phyloP scores from a whole-genome alignment of 225 moss, liverwort and hornwort species.

The Physcomitrium patens region DNA sequence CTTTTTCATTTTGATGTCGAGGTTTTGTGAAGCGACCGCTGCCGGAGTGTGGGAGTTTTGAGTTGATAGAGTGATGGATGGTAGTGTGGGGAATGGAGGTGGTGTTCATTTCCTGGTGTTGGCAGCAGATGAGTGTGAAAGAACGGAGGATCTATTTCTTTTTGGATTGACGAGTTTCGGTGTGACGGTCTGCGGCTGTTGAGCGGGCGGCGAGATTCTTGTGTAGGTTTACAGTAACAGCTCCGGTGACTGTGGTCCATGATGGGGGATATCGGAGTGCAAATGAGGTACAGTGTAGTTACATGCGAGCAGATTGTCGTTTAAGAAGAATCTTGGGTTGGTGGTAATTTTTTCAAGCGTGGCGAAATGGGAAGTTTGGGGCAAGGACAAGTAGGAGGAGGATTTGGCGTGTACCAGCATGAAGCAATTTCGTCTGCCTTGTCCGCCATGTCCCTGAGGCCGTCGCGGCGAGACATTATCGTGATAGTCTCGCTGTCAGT shows the following conservation, averaged over 20 bases:
- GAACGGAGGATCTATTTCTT: constrained; percentile 6
- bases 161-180: neutral
- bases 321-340: constrained; percentile 20
- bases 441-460: constrained; percentile 72
- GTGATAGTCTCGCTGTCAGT: constrained; percentile 55
- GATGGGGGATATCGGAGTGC: neutral
- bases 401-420: constrained; percentile 82
- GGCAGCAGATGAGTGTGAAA: neutral
- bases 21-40: neutral
- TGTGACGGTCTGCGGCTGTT: neutral
- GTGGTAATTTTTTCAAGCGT: constrained; percentile 4
- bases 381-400: constrained; percentile 46
- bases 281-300: constrained; percentile 14
- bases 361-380: constrained; percentile 40
- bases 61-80: neutral
- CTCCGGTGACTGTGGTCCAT: neutral
- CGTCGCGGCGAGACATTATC: constrained; percentile 80
- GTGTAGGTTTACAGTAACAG: neutral
- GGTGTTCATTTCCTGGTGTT: neutral
- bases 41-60: neutral
- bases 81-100: constrained; percentile 3
- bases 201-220: neutral
- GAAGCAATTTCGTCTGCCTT: constrained; percentile 71
- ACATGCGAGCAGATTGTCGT: constrained; percentile 27
- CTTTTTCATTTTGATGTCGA: neutral